phyloP scores from a whole-genome alignment of 805 yeast species.

The Maudiozyma bulderi region DNA sequence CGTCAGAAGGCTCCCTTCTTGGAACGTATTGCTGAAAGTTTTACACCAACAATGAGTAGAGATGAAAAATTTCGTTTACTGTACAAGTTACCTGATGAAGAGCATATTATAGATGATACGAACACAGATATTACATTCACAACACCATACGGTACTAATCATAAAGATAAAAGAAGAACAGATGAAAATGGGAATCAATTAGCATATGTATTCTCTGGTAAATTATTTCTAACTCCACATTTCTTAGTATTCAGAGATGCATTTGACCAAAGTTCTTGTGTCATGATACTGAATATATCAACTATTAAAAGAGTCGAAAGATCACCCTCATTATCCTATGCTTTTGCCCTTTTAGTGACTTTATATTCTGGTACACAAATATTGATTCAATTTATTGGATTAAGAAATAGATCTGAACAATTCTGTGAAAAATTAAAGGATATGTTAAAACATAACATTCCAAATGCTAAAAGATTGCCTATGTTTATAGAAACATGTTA shows the following conservation, averaged over 20 bases:
- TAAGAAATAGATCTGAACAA: constrained; percentile 67
- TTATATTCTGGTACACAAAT: constrained; percentile 58
- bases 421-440: constrained; percentile 64
- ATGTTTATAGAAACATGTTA: constrained; percentile 64
- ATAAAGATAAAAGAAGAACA: constrained; percentile 2
- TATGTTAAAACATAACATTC: constrained; percentile 51
- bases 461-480: constrained; percentile 50
- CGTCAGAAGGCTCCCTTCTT: constrained; percentile 40
- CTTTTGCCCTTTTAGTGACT: constrained; percentile 65
- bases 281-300: constrained; percentile 62
- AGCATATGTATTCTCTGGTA: constrained; percentile 44
- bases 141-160: constrained; percentile 15
- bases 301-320: constrained; percentile 80
- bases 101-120: constrained; percentile 53
- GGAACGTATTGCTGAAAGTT: constrained; percentile 30
- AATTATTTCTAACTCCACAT: constrained; percentile 62
- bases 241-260: constrained; percentile 67
- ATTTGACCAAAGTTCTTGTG: constrained; percentile 58
- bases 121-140: constrained; percentile 50
- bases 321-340: constrained; percentile 63
- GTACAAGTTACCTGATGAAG: constrained; percentile 63
- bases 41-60: constrained; percentile 38
- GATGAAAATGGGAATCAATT: constrained; percentile 10
- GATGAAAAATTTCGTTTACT: constrained; percentile 64
- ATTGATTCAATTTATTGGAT: constrained; percentile 66